These are phyloP conservation scores for Corrigiola litoralis DNA, from an alignment of 179 eudicot genomes.

Conservation along the genomic window DNA sequence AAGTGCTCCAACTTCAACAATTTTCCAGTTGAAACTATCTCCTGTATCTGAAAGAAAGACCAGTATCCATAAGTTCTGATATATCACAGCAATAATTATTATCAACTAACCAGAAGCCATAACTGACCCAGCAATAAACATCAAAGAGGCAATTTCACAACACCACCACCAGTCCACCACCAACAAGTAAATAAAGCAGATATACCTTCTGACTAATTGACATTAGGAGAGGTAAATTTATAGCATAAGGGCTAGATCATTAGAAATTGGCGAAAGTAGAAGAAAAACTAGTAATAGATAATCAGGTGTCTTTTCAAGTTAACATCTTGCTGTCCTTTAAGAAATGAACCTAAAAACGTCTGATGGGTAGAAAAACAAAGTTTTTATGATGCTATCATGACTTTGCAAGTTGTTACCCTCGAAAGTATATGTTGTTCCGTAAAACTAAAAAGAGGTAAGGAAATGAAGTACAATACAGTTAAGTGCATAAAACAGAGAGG, in stretches of 20 bases:
- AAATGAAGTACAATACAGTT: no score
- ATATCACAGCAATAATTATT: background rate
- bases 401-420: background rate
- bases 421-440: no score
- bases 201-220: background rate
- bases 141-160: background rate
- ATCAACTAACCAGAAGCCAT: background rate
- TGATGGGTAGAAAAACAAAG: background rate
- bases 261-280: background rate
- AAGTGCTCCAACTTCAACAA: slow-evolving; percentile 94
- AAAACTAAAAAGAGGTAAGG: no score
- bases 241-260: background rate
- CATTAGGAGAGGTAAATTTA: background rate
- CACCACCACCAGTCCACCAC: background rate
- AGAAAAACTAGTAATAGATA: no score
- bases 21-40: slow-evolving; percentile 83
- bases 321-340: background rate
- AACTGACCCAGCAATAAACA: background rate
- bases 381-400: background rate
- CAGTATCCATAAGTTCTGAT: background rate
- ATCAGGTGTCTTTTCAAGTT: background rate
- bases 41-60: slow-evolving; percentile 64
- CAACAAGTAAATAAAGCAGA: background rate
- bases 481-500: no score
- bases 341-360: background rate